These are phyloP conservation scores for Myriosclerotinia curreyana DNA, from an alignment of 2,329 filamentous ascomycete species.

Conservation along the genomic window DNA sequence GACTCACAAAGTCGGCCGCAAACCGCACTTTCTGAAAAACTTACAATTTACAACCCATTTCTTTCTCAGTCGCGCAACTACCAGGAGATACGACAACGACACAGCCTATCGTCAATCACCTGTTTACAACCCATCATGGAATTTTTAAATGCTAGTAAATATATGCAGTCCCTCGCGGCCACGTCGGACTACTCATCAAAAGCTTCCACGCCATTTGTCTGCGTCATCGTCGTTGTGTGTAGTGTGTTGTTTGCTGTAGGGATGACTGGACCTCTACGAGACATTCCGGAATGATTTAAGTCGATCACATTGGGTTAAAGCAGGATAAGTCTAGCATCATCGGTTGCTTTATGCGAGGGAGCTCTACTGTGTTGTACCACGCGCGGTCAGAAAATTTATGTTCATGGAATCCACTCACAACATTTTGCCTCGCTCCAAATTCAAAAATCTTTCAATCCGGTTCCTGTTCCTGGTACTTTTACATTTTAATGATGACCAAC, in stretches of 20 bases:
- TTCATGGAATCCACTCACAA: background rate
- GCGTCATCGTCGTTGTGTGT: background rate
- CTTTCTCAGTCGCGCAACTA: too few species aligned
- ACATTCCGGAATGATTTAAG: background rate
- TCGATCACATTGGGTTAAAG: background rate
- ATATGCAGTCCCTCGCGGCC: background rate
- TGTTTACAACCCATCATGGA: background rate
- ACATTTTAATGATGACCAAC: background rate
- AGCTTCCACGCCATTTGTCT: background rate
- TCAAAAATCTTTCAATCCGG: too few species aligned
- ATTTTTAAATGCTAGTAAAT: background rate
- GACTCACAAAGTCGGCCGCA: rapidly evolving
- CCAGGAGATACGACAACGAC: background rate
- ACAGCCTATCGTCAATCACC: background rate
- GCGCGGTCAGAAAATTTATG: background rate
- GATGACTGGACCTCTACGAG: background rate
- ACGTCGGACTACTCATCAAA: background rate
- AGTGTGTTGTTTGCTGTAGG: background rate
- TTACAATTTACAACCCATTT: too few species aligned
- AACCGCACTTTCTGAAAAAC: too few species aligned
- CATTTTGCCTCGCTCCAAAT: background rate
- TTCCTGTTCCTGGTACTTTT: background rate
- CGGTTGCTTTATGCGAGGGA: background rate
- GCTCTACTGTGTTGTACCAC: background rate
- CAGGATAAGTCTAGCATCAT: background rate